Evolutionary conservation across 2,329 filamentous ascomycete species (phyloP).

Genomic region (Diaporthe eres): DNA sequence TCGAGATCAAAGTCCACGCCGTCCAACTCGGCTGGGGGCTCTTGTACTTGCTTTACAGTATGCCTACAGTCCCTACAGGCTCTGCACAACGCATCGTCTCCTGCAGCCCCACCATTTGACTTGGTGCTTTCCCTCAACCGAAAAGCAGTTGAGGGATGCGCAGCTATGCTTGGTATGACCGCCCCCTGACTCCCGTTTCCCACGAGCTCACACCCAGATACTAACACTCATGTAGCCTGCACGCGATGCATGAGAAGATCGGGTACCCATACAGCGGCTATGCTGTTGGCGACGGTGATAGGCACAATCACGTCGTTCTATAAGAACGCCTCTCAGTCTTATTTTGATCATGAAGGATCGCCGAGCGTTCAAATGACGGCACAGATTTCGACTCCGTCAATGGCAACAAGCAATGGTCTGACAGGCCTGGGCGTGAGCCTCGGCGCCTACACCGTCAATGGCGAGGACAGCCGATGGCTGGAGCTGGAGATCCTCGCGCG

Average conservation of each 20-base stretch:
- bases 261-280: slow-evolving; percentile 60
- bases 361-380: slow-evolving; percentile 41
- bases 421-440: slow-evolving; percentile 56
- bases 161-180: slow-evolving; percentile 56
- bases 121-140: slow-evolving; percentile 61
- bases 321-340: slow-evolving; percentile 56
- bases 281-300: slow-evolving; percentile 65
- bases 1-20: slow-evolving; percentile 49
- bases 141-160: slow-evolving; percentile 64
- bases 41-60: slow-evolving; percentile 62
- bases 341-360: slow-evolving; percentile 52
- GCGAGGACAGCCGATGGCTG: slow-evolving; percentile 62
- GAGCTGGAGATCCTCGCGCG: slow-evolving; percentile 63
- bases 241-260: slow-evolving; percentile 59
- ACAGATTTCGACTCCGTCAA: slow-evolving; percentile 39
- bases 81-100: slow-evolving; percentile 60
- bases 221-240: slow-evolving; percentile 49
- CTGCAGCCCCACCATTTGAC: slow-evolving; percentile 58
- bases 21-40: slow-evolving; percentile 46
- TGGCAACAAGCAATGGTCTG: slow-evolving; percentile 8
- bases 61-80: slow-evolving; percentile 63
- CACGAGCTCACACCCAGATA: neutral
- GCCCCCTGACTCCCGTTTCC: no score
- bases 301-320: slow-evolving; percentile 64
- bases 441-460: slow-evolving; percentile 60